A percentile compares a stretch with the other conserved stretches of the same genome.
Evolutionary conservation across 768 basidiomycete genomes (phyloP).

Genomic region (Ramaria rubella): DNA sequence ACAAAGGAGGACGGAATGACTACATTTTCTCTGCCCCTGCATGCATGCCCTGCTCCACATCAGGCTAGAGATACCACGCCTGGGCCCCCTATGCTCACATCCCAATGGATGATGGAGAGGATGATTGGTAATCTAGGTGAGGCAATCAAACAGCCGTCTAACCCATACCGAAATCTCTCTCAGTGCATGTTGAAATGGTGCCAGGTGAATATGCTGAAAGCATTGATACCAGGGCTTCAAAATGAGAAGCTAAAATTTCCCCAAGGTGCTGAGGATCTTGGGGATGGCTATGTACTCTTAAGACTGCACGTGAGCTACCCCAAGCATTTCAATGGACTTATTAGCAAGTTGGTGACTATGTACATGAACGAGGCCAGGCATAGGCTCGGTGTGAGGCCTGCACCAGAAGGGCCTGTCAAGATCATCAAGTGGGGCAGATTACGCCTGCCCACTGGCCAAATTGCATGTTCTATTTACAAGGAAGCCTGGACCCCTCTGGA

Average conservation of each 20-base stretch:
- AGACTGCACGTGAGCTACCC: neutral
- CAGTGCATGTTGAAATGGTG: neutral
- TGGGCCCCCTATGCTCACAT: neutral
- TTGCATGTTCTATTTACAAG: neutral
- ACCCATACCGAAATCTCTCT: neutral
- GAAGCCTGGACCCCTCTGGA: neutral
- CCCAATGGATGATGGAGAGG: neutral
- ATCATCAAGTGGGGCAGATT: neutral
- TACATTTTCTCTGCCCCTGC: neutral
- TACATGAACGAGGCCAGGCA: neutral
- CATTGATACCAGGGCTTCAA: neutral
- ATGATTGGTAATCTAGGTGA: no score
- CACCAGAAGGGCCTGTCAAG: neutral
- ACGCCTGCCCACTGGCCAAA: conserved; percentile 3
- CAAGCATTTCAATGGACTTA: neutral
- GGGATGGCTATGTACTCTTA: neutral
- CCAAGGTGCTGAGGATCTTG: neutral
- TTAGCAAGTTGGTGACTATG: neutral
- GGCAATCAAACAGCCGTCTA: conserved; percentile 2
- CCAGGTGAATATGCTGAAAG: neutral
- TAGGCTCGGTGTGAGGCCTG: neutral
- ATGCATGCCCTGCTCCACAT: neutral
- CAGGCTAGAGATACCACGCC: neutral
- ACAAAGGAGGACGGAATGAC: neutral
- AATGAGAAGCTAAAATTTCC: neutral